Base-by-base conservation (phyloP, 139 green algal genomes). In the Tetratostichococcus sp. region DNA sequence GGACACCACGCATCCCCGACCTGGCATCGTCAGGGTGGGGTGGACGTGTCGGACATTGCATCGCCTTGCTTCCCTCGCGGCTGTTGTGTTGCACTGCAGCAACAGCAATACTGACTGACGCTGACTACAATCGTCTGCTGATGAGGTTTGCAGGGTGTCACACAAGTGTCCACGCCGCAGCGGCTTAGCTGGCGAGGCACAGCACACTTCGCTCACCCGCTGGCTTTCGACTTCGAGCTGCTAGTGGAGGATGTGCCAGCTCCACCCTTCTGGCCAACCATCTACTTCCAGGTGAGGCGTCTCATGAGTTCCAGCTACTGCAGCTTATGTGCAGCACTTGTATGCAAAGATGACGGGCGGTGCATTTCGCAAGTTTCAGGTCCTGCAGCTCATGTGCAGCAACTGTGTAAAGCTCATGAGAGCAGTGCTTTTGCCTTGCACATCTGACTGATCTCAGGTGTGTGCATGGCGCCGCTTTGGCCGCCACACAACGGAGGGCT, bases 91-190 rank as follows among this genome's bases (percentile, higher is more conserved):
- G n/a, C n/a, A n/a, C n/a, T n/a, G n/a, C n/a, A n/a, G n/a, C n/a
- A n/a, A n/a, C n/a, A n/a, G n/a, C n/a, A n/a, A n/a, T n/a, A n/a
- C n/a, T n/a, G n/a, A n/a, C n/a, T n/a, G n/a, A n/a, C n/a, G n/a
- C n/a, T n/a, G n/a, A n/a, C n/a, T n/a, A n/a, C n/a, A n/a, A n/a
- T n/a, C n/a, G n/a, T n/a, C n/a, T n/a, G n/a, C n/a, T n/a, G n/a
- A n/a, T n/a, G n/a, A n/a, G n/a, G n/a, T n/a, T n/a, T n/a, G 70
- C 70, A 68, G 43, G 70, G 70, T 39, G 23, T 59, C 4, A 75
- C 70, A 21, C 70, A 75, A 16, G 43, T 68, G 23, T 68, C 30
- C 35, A 33, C 1, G 62, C n/a, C 28, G 26, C 4, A 11, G 26
- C 62, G 16, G 62, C 34, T 4, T 26, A 62, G 50, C 11, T 34